Evolutionary conservation across 1,284 basidiomycete genomes (phyloP), one percentile per base, ranked within the genome.

Genomic region (Rhodotorula sp.): DNA sequence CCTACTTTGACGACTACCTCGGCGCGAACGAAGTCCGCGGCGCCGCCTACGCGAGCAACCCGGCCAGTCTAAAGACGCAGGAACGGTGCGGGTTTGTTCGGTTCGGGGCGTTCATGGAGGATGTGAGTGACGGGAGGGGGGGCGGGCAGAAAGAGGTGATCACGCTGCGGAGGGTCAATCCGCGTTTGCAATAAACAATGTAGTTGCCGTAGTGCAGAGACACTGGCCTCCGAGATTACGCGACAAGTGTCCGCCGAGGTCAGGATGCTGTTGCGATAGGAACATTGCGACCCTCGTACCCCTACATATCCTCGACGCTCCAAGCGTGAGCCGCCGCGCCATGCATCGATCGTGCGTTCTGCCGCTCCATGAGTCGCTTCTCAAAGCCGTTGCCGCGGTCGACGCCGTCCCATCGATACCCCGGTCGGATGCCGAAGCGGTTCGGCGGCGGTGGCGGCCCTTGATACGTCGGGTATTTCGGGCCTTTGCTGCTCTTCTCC

Each of bases 381-480:
- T 99, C 95, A 76, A 95, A 98, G 2, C 95, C 95, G 75, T 90
- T 99, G 2, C 93, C 95, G 59, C 93, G 58, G 49, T 77, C 77
- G 56, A 78, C 77, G 18, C 77, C 93, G 80, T 98, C 95, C 95
- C 95, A 99, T 77, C 95, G 86, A 80, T 95, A 95, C 0, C 95
- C 95, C 18, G 95, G 97, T 67, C 87, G 88, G 75, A 99, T 97
- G 34, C 89, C 89, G 81, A 95, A 99, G 15, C 95, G 88, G 83
- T 99, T 99, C 14, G 95, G 93, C 23, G 93, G 89, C 2, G 92
- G 93, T 3, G 89, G 86, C 0, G 93, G 91, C 14, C 94, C 94
- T 38, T 84, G 85, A 81, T 98, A 99, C 79, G 90, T 88, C 2
- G 95, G 95, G 82, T 85, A 76, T 43, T 64, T 64, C 18, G 72